These are phyloP conservation scores for Pichia sp. DNA, from an alignment of 1,139 yeast genomes.

Conservation along the genomic window DNA sequence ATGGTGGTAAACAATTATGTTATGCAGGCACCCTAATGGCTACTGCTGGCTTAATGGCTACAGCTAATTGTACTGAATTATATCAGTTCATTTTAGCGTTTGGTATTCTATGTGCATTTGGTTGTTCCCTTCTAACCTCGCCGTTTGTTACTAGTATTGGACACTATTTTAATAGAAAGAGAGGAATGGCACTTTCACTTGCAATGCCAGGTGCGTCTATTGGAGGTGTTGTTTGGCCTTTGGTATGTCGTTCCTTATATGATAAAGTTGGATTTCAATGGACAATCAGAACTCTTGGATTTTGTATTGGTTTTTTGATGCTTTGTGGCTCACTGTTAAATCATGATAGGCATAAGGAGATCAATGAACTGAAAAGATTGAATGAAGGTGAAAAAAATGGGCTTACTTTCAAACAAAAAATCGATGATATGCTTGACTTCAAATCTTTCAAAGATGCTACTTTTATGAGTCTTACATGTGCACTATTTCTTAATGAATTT, in stretches of 20 bases:
- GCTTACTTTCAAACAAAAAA: constrained; percentile 13
- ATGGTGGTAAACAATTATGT: constrained; percentile 47
- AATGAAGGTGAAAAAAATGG: constrained; percentile 8
- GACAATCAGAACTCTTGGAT: constrained; percentile 54
- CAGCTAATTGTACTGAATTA: constrained; percentile 47
- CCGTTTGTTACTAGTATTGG: constrained; percentile 51
- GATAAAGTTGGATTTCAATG: constrained; percentile 48
- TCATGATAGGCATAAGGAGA: constrained; percentile 35
- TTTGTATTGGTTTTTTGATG: constrained; percentile 40
- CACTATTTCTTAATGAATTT: constrained; percentile 37
- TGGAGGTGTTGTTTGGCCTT: constrained; percentile 61
- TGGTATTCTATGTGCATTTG: constrained; percentile 51
- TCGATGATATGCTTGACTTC: constrained; percentile 23
- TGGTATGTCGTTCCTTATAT: constrained; percentile 48
- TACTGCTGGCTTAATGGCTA: constrained; percentile 45
- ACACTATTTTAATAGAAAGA: constrained; percentile 51
- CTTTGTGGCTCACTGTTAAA: constrained; percentile 35
- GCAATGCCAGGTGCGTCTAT: constrained; percentile 60
- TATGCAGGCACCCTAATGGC: constrained; percentile 40
- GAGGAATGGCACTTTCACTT: constrained; percentile 56
- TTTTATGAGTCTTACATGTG: constrained; percentile 20
- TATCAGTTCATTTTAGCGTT: constrained; percentile 55
- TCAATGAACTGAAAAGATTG: constrained; percentile 2
- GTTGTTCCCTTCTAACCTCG: constrained; percentile 49
- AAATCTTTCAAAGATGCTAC: constrained; percentile 22